Evolutionary conservation across 768 basidiomycete species (phyloP), one percentile per base, ranked within the genome.

Genomic region (Agrocybe pediades): DNA sequence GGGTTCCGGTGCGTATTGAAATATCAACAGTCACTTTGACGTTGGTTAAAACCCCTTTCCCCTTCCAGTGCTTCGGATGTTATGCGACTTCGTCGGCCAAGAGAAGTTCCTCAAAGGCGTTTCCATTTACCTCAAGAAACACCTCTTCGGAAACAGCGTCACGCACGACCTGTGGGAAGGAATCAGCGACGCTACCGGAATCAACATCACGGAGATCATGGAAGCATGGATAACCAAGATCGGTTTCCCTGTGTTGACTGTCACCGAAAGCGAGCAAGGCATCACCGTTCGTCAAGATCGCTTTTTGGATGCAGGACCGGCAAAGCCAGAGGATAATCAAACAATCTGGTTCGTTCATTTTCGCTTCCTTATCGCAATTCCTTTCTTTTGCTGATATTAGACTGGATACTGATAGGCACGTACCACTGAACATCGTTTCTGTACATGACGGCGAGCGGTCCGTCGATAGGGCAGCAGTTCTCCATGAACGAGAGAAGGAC

Each of bases 91-190:
- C 57, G 92, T 95, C 17, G 94, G 95, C 43, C 87, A 97, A 69
- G 92, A 94, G 5, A 79, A 72, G 53, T 97, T 98, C 81, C 71
- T 95, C 46, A 84, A 85, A 62, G 91, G 92, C 26, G 93, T 96
- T 41, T 93, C 93, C 1, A 80, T 91, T 54, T 98, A 98, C 73
- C 83, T 98, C 58, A 95, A 95, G 75, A 83, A 86, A 56, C 87
- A 91, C 59, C 73, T 94, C 9, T 98, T 88, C 68, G 85, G 79
- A 20, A 97, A 93, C 70, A 91, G 87, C 44, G 83, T 86, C 44
- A 95, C 94, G 2, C 82, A 79, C 41, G 90, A 98, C 63, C 79
- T 98, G 4, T 97, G 93, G 90, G 76, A 86, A 49, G 94, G 92
- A 24, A 92, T 98, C 50, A 75, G 82, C 43, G 77, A 81, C 58